phyloP scores from a whole-genome alignment of 1,139 yeast genomes.

The Debaryomycetaceae sp. region DNA sequence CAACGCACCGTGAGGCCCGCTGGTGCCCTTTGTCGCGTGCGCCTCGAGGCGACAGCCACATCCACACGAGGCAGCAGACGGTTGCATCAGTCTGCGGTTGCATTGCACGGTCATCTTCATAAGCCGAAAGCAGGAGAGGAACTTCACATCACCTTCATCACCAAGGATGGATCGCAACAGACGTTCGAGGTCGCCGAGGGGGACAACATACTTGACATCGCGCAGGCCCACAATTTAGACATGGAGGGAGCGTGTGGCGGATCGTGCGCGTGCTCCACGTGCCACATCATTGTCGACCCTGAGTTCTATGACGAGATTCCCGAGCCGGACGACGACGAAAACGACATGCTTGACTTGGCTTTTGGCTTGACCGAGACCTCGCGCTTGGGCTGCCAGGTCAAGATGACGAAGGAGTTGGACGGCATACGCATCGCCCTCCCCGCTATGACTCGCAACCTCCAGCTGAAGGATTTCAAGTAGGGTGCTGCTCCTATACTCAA shows the following conservation, averaged over 20 bases:
- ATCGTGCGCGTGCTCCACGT: constrained; percentile 97
- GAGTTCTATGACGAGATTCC: constrained; percentile 86
- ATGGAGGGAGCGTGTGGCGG: constrained; percentile 99
- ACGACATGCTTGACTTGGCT: constrained; percentile 96
- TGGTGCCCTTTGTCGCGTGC: background rate
- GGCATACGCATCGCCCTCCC: constrained; percentile 96
- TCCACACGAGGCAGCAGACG: background rate
- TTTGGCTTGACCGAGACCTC: constrained; percentile 97
- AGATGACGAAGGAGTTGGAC: constrained; percentile 84
- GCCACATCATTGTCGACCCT: constrained; percentile 95
- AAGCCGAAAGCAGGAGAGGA: constrained; percentile 95
- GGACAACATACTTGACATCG: constrained; percentile 86
- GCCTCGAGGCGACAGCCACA: background rate
- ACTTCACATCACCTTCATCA: constrained; percentile 80
- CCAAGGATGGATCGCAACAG: constrained; percentile 83
- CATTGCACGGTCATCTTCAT: constrained; percentile 76
- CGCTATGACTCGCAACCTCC: constrained; percentile 93
- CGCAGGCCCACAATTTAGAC: constrained; percentile 88
- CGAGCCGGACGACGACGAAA: constrained; percentile 96
- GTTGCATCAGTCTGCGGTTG: constrained; percentile 21
- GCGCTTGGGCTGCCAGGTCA: constrained; percentile 89
- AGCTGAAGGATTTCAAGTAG: constrained; percentile 61
- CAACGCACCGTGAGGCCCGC: background rate
- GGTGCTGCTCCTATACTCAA: no score
- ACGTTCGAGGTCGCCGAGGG: constrained; percentile 88